Conservation (phyloP, 1,139 yeast species). For the Suhomyces panamericanus region DNA sequence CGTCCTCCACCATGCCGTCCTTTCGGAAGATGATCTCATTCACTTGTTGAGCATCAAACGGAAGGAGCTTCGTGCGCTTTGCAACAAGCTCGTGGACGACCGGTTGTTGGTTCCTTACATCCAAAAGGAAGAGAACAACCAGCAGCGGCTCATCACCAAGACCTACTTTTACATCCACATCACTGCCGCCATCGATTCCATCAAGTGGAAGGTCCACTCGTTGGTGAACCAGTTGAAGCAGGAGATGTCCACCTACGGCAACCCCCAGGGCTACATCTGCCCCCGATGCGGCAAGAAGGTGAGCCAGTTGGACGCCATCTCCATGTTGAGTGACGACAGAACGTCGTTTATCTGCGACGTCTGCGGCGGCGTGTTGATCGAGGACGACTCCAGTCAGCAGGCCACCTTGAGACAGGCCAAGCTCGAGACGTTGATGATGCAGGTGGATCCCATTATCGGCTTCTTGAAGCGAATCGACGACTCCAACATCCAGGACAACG, state of each 20-base stretch:
- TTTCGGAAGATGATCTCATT: constrained; percentile 91
- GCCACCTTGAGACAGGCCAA: constrained; percentile 81
- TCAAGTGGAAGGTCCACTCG: constrained; percentile 94
- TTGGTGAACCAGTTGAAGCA: constrained; percentile 77
- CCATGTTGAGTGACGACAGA: constrained; percentile 74
- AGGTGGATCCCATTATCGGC: constrained; percentile 84
- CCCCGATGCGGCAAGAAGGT: constrained; percentile 81
- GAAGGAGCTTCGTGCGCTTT: constrained; percentile 80
- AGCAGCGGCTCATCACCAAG: constrained; percentile 65
- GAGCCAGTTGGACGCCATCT: constrained; percentile 83
- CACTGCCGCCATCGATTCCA: constrained; percentile 92
- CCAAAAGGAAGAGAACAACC: constrained; percentile 77
- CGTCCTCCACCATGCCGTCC: constrained; percentile 81
- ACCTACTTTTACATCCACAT: constrained; percentile 85
- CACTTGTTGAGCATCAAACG: constrained; percentile 79
- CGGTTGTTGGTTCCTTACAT: constrained; percentile 64
- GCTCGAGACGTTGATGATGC: constrained; percentile 81
- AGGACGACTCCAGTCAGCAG: constrained; percentile 86
- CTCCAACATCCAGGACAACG: constrained; percentile 79
- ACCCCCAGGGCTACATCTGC: constrained; percentile 93
- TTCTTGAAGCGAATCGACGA: constrained; percentile 86
- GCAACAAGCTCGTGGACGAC: constrained; percentile 83
- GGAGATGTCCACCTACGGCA: constrained; percentile 77
- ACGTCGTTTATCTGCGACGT: constrained; percentile 82
- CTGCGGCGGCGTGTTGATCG: constrained; percentile 74